These are phyloP conservation scores for Pseudogymnoascus sp. DNA, from an alignment of 2,329 filamentous ascomycete genomes.

Conservation along the genomic window DNA sequence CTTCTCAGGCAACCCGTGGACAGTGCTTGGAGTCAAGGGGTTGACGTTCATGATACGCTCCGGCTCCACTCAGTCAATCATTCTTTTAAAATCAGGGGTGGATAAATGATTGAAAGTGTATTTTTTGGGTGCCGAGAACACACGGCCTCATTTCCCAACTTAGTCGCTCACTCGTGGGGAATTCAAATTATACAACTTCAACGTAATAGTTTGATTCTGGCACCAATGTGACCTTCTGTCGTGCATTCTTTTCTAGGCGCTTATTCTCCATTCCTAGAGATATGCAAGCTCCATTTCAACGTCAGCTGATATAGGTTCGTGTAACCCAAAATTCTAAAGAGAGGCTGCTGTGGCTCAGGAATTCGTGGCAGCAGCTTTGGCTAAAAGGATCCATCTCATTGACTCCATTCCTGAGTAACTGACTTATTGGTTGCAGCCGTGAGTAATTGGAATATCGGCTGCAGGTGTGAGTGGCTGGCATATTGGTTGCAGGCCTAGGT, in stretches of 20 bases:
- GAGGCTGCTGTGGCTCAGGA: background rate
- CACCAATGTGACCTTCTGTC: background rate
- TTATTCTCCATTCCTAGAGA: background rate
- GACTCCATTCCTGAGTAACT: background rate
- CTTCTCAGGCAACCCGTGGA: background rate
- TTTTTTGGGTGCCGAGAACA: background rate
- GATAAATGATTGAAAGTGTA: background rate
- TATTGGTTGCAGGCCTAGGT: background rate
- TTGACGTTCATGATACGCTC: background rate
- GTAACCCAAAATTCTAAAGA: background rate
- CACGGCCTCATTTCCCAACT: background rate
- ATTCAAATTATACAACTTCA: background rate
- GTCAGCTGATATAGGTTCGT: background rate
- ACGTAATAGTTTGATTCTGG: background rate
- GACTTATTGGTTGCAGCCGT: background rate
- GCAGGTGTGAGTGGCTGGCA: no score
- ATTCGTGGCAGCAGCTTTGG: background rate
- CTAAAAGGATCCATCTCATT: background rate
- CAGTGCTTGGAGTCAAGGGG: background rate
- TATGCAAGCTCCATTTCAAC: background rate
- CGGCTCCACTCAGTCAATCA: background rate
- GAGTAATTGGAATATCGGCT: background rate
- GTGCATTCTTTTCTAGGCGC: background rate
- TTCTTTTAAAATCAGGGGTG: background rate
- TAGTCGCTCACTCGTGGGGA: background rate